Base-by-base conservation (phyloP, 2,329 filamentous ascomycete species). In the Microsporum ferrugineum region DNA sequence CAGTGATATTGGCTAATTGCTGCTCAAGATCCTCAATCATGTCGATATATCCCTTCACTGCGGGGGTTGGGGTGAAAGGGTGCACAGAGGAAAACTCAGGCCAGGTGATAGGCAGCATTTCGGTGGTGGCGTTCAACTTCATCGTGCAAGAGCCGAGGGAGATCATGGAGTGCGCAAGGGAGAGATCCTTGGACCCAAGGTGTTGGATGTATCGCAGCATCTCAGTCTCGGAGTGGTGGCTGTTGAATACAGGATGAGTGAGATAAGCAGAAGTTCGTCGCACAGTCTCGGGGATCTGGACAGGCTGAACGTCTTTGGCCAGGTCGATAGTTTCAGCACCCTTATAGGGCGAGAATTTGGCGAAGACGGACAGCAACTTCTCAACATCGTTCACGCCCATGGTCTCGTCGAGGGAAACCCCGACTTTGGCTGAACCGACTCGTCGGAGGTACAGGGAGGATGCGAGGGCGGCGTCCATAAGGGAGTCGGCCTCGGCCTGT, bases 111-210 rank as follows among this genome's bases (percentile, higher is more conserved):
- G 91, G 88, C 14, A 88, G 82, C 92, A 97, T 96, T 77, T 96
- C 90, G 0, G 89, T 89, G 2, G 91, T 94, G 47, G 88, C 89
- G 73, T 96, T 96, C 59, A 96, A 84, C 80, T 97, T 97, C 92
- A 97, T 97, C 12, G 92, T 97, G 79, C 92, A 97, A 0, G 92
- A 96, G 23, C 92, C 92, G 0, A 97, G 83, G 1, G 92, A 91
- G 63, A 97, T 97, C 92, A 97, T 97, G 14, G 91, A 96, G 77
- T 97, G 92, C 1, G 91, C 89, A 3, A 96, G 81, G 1, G 92
- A 96, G 12, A 97, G 78, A 71, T 97, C 92, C 78, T 95, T 96
- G 58, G 91, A 95, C 72, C 95, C 88, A 3, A 97, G 80, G 71
- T 96, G 89, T 71, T 92, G 82, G 68, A 97, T 96, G 76, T 97